phyloP scores from a whole-genome alignment of 768 basidiomycete genomes.

The Phaeotremella skinneri region DNA sequence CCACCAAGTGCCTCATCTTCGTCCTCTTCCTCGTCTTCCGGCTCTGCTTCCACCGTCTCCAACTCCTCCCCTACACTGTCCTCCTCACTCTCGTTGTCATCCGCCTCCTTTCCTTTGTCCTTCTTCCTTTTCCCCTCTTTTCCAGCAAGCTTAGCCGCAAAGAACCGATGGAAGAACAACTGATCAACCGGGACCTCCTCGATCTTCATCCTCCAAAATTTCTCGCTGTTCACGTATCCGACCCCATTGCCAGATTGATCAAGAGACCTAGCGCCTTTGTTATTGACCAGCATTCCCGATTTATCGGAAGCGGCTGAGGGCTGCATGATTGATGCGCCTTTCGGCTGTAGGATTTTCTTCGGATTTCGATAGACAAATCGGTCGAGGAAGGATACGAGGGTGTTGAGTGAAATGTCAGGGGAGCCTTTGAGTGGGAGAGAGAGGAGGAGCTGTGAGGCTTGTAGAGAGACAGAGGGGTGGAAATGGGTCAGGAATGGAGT shows the following conservation, averaged over 20 bases:
- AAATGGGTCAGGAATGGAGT: slow-evolving; percentile 78
- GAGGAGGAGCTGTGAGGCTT: slow-evolving; percentile 75
- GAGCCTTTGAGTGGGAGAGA: slow-evolving; percentile 73
- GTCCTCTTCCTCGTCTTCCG: slow-evolving; percentile 42
- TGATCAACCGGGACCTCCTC: slow-evolving; percentile 84
- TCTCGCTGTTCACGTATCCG: slow-evolving; percentile 66
- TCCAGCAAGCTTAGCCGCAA: slow-evolving; percentile 67
- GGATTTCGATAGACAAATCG: slow-evolving; percentile 96
- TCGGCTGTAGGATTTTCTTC: slow-evolving; percentile 65
- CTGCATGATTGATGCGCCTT: slow-evolving; percentile 92
- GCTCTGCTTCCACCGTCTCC: slow-evolving; percentile 50
- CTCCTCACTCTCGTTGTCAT: slow-evolving; percentile 33
- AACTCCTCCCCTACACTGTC: slow-evolving; percentile 51
- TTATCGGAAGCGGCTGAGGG: slow-evolving; percentile 71
- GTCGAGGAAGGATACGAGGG: slow-evolving; percentile 91
- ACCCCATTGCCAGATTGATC: slow-evolving; percentile 57
- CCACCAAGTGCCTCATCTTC: slow-evolving; percentile 21
- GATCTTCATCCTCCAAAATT: slow-evolving; percentile 67
- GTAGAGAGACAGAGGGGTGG: slow-evolving; percentile 84
- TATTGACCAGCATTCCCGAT: slow-evolving; percentile 56
- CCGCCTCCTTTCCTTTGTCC: slow-evolving; percentile 19
- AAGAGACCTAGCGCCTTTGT: slow-evolving; percentile 62
- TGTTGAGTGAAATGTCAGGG: slow-evolving; percentile 86
- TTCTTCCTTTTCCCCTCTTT: slow-evolving; percentile 48
- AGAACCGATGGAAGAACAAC: slow-evolving; percentile 91